phyloP scores from a whole-genome alignment of 1,139 yeast species.

The Suhomyces coccinellae region DNA sequence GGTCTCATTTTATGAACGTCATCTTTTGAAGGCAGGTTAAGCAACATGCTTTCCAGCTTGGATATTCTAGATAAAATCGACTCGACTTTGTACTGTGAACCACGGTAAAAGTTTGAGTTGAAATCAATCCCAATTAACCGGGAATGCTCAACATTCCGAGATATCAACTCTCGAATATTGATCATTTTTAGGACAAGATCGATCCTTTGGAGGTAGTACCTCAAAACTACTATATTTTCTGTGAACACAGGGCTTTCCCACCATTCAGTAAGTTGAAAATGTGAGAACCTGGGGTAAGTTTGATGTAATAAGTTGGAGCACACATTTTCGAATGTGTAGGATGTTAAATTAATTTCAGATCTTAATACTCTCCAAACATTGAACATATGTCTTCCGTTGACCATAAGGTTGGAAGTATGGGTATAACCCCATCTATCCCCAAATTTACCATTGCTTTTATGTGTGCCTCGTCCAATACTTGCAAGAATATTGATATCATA shows the following conservation, averaged over 20 bases:
- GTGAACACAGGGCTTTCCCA: slow-evolving; percentile 30
- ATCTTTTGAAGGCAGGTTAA: slow-evolving; percentile 76
- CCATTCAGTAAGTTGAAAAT: slow-evolving; percentile 54
- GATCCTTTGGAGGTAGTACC: slow-evolving; percentile 55
- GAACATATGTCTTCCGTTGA: slow-evolving; percentile 79
- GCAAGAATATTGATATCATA: slow-evolving; percentile 55
- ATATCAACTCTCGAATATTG: slow-evolving; percentile 62
- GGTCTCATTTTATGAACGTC: slow-evolving; percentile 87
- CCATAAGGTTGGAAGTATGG: slow-evolving; percentile 66
- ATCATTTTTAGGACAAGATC: slow-evolving; percentile 49
- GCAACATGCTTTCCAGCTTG: slow-evolving; percentile 68
- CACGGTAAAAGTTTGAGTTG: slow-evolving; percentile 81
- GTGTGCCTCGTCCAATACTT: slow-evolving; percentile 45
- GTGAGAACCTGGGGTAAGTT: slow-evolving; percentile 63
- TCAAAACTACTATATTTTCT: slow-evolving; percentile 39
- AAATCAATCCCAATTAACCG: slow-evolving; percentile 87
- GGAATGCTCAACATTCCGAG: slow-evolving; percentile 79
- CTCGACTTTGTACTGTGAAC: slow-evolving; percentile 93
- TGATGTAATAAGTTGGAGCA: slow-evolving; percentile 65
- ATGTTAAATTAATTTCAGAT: slow-evolving; percentile 59
- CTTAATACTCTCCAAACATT: slow-evolving; percentile 82
- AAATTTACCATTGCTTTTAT: slow-evolving; percentile 50
- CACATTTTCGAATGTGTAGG: slow-evolving; percentile 77
- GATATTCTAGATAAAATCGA: slow-evolving; percentile 74
- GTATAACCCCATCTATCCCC: slow-evolving; percentile 83